These are phyloP conservation scores for Parmelia sp. DNA, from an alignment of 495 filamentous ascomycete genomes.

Conservation along the genomic window DNA sequence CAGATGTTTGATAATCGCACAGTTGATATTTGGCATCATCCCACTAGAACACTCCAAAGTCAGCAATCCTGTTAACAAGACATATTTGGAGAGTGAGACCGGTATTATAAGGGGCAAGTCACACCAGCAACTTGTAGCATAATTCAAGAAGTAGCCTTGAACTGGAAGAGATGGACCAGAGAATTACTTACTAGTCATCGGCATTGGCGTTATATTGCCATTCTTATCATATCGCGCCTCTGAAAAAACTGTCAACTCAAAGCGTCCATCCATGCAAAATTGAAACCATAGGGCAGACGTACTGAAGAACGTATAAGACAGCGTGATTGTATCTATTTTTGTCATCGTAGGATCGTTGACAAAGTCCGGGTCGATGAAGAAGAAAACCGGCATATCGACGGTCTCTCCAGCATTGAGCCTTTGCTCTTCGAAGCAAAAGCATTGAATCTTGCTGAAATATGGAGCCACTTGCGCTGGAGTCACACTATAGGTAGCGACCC, in stretches of 20 bases:
- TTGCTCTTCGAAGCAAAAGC: slow-evolving; percentile 98
- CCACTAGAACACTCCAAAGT: neutral
- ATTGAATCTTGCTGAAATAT: slow-evolving; percentile 99
- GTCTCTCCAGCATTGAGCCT: slow-evolving; percentile 90
- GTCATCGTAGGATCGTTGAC: slow-evolving; percentile 85
- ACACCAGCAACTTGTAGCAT: neutral
- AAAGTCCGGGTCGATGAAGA: slow-evolving; percentile 97
- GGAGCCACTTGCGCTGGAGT: slow-evolving; percentile 92
- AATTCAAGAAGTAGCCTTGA: neutral
- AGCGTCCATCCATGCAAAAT: slow-evolving; percentile 5
- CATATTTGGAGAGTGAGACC: no score
- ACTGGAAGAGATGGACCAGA: neutral
- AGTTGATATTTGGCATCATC: neutral
- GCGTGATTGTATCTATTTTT: slow-evolving; percentile 86
- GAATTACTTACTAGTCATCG: slow-evolving; percentile 16
- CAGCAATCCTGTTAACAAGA: neutral
- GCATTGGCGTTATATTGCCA: slow-evolving; percentile 40
- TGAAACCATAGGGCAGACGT: slow-evolving; percentile 34
- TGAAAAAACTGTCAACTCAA: slow-evolving; percentile 36
- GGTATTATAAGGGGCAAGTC: neutral
- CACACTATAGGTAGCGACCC: slow-evolving; percentile 95
- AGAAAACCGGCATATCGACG: slow-evolving; percentile 99
- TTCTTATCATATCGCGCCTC: slow-evolving; percentile 85
- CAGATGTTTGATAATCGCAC: neutral
- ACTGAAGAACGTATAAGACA: slow-evolving; percentile 99